Evolutionary conservation across 148 eudicot genomes (phyloP).

Genomic region (Fagopyrum tataricum): DNA sequence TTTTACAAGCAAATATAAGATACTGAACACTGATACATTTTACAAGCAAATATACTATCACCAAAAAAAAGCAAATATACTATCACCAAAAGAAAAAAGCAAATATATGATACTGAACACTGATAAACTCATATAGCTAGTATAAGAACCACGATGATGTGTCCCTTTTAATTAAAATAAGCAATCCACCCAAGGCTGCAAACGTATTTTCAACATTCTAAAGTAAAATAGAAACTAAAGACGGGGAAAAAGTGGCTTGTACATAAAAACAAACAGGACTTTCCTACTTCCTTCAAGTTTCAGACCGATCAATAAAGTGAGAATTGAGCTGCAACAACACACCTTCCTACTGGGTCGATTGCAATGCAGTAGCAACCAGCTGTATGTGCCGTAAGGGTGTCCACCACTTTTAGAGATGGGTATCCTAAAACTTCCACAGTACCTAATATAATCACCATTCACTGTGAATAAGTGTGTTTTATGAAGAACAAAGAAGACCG

Average conservation of each 20-base stretch:
- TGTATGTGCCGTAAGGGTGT: constrained; percentile 91
- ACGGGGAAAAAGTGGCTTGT: background rate
- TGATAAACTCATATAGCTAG: background rate
- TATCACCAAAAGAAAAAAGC: too few species aligned
- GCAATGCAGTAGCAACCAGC: constrained; percentile 99
- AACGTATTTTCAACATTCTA: background rate
- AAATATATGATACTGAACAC: background rate
- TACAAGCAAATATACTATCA: too few species aligned
- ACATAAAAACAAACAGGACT: background rate
- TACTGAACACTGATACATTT: background rate
- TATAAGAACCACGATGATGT: background rate
- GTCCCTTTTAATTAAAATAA: background rate
- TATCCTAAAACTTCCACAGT: constrained; percentile 91
- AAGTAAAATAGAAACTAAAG: background rate
- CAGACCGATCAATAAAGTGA: background rate
- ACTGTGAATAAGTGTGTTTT: background rate
- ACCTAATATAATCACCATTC: constrained; percentile 31
- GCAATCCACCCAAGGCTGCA: background rate
- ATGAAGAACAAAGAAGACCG: background rate
- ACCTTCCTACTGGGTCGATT: constrained; percentile 93
- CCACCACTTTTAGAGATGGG: constrained; percentile 79
- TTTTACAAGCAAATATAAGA: background rate
- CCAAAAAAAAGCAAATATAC: too few species aligned
- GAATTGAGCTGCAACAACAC: background rate
- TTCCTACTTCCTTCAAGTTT: background rate